Evolutionary conservation across 2,329 filamentous ascomycete species (phyloP), one percentile per base, ranked within the genome.

Genomic region (Hypoxylon sp.): DNA sequence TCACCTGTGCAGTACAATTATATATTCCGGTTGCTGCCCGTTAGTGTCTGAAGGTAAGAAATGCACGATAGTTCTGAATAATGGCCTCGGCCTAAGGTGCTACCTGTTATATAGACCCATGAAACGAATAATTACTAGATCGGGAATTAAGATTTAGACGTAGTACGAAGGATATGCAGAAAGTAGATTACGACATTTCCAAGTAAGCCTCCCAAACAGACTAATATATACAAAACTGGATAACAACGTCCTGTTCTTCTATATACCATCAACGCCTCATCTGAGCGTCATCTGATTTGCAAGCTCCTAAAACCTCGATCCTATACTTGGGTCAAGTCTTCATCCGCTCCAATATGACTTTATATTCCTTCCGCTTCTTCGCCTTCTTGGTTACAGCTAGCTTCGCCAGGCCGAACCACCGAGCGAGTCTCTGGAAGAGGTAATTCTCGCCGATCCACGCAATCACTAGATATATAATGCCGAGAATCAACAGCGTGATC

Each of bases 311-410:
- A 37, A 3, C 24, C 44, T 27, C 27, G 4, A 15, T n/a, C 29
- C 31, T 19, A 46, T 27, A 17, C 11, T 15, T 15, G 60, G 31
- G 15, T 73, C 37, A 84, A 48, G 77, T 78, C 59, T 81, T 80
- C 87, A 91, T 92, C 62, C 88, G 83, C 76, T 96, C 92, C 54
- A 86, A 77, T 31, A 98, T 90, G 19, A 93, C 74, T 82, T 98
- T 98, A 78, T 98, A 98, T 81, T 90, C 85, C 80, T 97, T 97
- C 71, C 94, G 87, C 81, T 91, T 89, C 83, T 98, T 98, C 47
- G 83, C 81, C 76, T 84, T 85, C 54, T 87, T 79, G 72, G 87
- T 81, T 78, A 93, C 60, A n/a, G 79, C 81, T 55, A 86, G 81
- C 76, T 89, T 91, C 15, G 86, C 72, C 31, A 81, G 82, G 1